Evolutionary conservation across 2,329 filamentous ascomycete species (phyloP).

Genomic region (Pseudogymnoascus sp.): DNA sequence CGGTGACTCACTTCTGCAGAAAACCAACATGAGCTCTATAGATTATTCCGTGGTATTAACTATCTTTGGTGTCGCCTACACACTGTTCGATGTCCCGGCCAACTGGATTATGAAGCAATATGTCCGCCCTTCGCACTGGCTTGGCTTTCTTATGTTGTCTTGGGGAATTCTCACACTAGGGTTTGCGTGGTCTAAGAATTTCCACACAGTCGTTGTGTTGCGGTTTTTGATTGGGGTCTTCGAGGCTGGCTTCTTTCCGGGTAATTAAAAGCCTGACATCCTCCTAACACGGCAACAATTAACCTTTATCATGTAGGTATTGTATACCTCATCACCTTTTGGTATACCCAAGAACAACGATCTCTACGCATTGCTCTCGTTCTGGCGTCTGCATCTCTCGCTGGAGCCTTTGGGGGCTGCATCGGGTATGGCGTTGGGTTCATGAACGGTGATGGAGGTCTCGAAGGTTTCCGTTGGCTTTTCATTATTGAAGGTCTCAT

Average conservation of each 20-base stretch:
- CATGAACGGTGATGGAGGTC: not conserved
- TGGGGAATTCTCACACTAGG: slow-evolving; percentile 42
- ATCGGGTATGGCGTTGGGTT: slow-evolving; percentile 7
- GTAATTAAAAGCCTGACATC: too few species aligned
- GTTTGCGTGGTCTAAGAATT: slow-evolving; percentile 22
- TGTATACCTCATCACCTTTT: slow-evolving; percentile 8
- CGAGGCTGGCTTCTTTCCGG: slow-evolving; percentile 47
- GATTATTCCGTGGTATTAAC: not conserved
- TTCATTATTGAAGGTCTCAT: slow-evolving; percentile 30
- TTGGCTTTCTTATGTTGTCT: slow-evolving; percentile 40
- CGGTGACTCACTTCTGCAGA: not conserved
- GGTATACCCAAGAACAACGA: slow-evolving; percentile 7
- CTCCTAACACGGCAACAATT: not conserved
- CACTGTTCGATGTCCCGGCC: slow-evolving; percentile 4
- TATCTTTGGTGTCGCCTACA: slow-evolving; percentile 4
- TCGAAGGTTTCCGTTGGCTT: slow-evolving; percentile 22
- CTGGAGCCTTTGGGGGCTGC: slow-evolving; percentile 8
- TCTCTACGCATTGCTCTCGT: slow-evolving; percentile 7
- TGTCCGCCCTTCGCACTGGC: slow-evolving; percentile 13
- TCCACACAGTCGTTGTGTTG: slow-evolving; percentile 15
- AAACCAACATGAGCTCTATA: not conserved
- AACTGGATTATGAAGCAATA: slow-evolving; percentile 9
- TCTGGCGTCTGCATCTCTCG: not conserved
- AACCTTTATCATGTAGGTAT: not conserved
- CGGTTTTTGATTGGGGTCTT: slow-evolving; percentile 20